Evolutionary conservation across 1,284 basidiomycete species (phyloP), one percentile per base, ranked within the genome.

Genomic region (Apiotrichum veenhuisii): DNA sequence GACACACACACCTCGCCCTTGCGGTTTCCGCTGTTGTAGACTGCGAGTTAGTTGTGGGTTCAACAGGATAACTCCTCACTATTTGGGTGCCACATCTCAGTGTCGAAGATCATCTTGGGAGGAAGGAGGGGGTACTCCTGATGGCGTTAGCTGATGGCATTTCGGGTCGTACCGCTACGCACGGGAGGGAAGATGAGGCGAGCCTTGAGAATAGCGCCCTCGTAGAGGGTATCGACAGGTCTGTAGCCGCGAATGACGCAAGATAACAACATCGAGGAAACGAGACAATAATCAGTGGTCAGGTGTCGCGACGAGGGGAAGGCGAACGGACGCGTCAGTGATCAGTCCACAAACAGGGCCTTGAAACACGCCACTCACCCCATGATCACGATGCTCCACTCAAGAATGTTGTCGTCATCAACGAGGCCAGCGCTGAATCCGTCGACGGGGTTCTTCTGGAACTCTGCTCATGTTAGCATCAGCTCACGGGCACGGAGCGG

Each of bases 61-160:
- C n/a, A 10, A 17, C 44, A 20, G 15, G n/a, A n/a, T 30, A n/a
- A n/a, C 15, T 8, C 75, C 84, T 70, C 64, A 95, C 94, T 91
- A 77, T 97, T 98, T 15, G 96, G 95, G 78, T 98, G 95, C 95
- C 95, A 98, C 94, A 98, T 98, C 59, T 86, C 86, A 7, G 93
- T 93, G 63, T 89, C 83, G 75, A 98, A 98, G 55, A 85, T 85
- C 91, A 98, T 92, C 84, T 90, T 95, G 38, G 95, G 95, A 20
- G 95, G 95, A 38, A 87, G 80, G 52, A 97, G 79, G 20, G 95
- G 95, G 75, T 88, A 98, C 75, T 96, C 91, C 70, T 75, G 58
- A 0, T 20, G 30, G 12, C 2, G 44, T 63, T 42, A 59, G 53
- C 46, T 47, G 1, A 9, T 10, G 11, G 14, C n/a, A n/a, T 11